Evolutionary conservation across 441 rosid genomes (phyloP), one percentile per base, ranked within the genome.

Genomic region (Gossypium davidsonii): DNA sequence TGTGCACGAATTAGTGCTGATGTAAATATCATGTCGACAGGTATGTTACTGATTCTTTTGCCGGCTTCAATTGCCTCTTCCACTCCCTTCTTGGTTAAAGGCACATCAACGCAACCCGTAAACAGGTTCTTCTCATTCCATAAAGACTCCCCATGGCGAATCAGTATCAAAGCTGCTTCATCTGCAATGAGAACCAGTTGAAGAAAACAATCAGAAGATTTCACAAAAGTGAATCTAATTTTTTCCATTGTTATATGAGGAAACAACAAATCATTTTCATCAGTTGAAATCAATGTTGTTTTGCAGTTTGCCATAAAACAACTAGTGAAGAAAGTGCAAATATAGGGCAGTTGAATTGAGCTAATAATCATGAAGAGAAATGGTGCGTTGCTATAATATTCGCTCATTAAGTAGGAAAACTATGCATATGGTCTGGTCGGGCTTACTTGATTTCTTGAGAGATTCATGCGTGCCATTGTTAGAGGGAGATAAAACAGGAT

Each of bases 11-110:
- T 92, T 48, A 94, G 80, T 37, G 98, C 86, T 0, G 99, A 94
- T 2, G 99, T 92, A 62, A 80, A 94, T 74, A 94, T 94, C 87
- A 87, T 79, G 86, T 94, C 98, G 0, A 94, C 84, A 56, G 99
- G 99, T 72, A 94, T 94, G 79, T 86, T 92, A 73, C 99, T 89
- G 73, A 94, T 92, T 83, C 94, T 84, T 85, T 86, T 89, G 75
- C 99, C 99, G 18, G 98, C 98, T 85, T 94, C 96, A 84, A 91
- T 88, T 70, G 98, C 98, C 88, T 92, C 98, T 71, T 85, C 96
- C 55, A 92, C 88, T 57, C 98, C 97, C 81, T 88, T 92, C 78
- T 87, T 85, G 20, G 97, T 94, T 61, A 94, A 80, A 46, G 98
- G 97, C 71, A 94, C 98, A 49, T 92, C 97, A 62, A 92, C 98